These are phyloP conservation scores for Rosellinia necatrix DNA, from an alignment of 2,329 filamentous ascomycete genomes.

Conservation along the genomic window DNA sequence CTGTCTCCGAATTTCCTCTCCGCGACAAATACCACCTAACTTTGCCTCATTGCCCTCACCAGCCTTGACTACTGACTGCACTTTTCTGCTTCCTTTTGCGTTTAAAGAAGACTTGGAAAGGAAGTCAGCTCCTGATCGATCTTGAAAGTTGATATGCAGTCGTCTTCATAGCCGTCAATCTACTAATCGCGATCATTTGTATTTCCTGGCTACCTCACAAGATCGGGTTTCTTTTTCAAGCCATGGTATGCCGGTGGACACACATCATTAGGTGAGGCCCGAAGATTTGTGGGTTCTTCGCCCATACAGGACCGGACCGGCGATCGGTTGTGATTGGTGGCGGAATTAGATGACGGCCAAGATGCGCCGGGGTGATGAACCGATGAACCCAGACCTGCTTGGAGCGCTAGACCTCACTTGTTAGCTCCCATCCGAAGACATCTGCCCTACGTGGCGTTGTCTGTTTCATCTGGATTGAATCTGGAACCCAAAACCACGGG, in stretches of 20 bases:
- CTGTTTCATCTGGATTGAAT: slow-evolving; percentile 5
- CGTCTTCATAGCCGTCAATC: neutral
- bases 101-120: too few relatives aligned
- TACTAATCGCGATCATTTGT: neutral
- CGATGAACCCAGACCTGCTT: slow-evolving; percentile 1
- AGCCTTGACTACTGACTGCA: too few relatives aligned
- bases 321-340: slow-evolving; percentile 11
- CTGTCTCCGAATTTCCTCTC: too few relatives aligned
- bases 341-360: slow-evolving; percentile 1
- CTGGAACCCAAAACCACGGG: slow-evolving; percentile 5
- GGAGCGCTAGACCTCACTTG: neutral
- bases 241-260: neutral
- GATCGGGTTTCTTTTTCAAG: neutral
- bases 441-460: slow-evolving; percentile 10
- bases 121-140: too few relatives aligned
- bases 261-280: neutral
- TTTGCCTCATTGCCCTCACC: too few relatives aligned
- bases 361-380: neutral
- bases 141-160: too few relatives aligned
- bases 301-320: slow-evolving; percentile 1
- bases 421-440: neutral
- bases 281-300: slow-evolving; percentile 3
- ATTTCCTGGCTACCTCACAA: neutral
- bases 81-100: too few relatives aligned
- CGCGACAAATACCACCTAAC: too few relatives aligned